phyloP scores from a whole-genome alignment of 192 early-diverging fungal species.

The Backusella tuberculispora region DNA sequence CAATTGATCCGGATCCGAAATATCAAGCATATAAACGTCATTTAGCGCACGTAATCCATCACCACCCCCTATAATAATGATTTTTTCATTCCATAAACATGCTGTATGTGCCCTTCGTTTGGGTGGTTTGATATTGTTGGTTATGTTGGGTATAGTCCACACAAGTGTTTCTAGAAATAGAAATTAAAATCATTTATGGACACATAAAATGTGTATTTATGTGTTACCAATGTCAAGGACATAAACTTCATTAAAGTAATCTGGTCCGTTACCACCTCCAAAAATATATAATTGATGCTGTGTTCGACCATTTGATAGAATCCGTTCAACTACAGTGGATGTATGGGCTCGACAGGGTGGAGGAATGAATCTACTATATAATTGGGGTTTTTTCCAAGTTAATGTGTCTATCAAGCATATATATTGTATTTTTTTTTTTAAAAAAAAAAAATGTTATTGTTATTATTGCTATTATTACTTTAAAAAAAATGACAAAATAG shows the following conservation, averaged over 20 bases:
- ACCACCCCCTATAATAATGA: conserved; percentile 88
- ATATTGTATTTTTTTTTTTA: not conserved
- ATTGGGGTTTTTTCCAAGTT: conserved; percentile 76
- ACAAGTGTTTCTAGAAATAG: conserved; percentile 50
- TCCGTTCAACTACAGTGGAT: conserved; percentile 64
- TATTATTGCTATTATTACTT: not conserved
- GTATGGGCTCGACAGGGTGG: conserved; percentile 84
- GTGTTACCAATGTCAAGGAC: conserved; percentile 69
- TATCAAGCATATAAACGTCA: conserved; percentile 72
- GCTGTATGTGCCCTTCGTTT: conserved; percentile 83
- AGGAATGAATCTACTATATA: conserved; percentile 65
- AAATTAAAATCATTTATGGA: too few relatives aligned
- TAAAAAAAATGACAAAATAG: not conserved
- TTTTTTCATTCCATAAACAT: conserved; percentile 71
- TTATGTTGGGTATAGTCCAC: conserved; percentile 69
- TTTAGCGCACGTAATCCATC: conserved; percentile 82
- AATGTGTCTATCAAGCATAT: conserved; percentile 65
- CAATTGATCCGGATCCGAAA: conserved; percentile 42
- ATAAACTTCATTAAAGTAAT: conserved; percentile 81
- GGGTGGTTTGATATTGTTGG: conserved; percentile 53
- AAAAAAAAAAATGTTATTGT: too few relatives aligned
- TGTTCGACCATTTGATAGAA: conserved; percentile 19
- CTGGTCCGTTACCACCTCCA: conserved; percentile 86
- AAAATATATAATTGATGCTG: conserved; percentile 71
- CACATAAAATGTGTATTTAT: not conserved